A percentile compares a stretch with the other conserved stretches of the same genome.
Evolutionary conservation across 1,139 yeast species (phyloP).

Genomic region (Saccharomycopsis crataegensis): DNA sequence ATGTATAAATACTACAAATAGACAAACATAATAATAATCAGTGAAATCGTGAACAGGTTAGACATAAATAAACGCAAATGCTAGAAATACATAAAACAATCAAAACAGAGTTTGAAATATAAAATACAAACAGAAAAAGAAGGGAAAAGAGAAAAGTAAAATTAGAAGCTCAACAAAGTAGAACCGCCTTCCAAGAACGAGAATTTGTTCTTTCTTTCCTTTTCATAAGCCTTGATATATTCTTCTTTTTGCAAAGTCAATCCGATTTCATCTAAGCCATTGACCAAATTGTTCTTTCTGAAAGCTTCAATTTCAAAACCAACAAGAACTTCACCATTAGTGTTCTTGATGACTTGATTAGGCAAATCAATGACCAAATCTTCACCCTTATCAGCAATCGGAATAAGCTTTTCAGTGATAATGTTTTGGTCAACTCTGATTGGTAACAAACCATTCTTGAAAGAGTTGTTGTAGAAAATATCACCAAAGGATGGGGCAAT

Average conservation of each 20-base stretch:
- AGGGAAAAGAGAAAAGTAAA: background rate
- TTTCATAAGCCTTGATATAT: slow-evolving; percentile 66
- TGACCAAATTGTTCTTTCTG: slow-evolving; percentile 89
- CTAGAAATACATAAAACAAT: too few species aligned
- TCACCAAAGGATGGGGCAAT: slow-evolving; percentile 98
- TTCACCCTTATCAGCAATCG: slow-evolving; percentile 64
- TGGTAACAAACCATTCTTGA: slow-evolving; percentile 90
- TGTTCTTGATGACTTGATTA: slow-evolving; percentile 70
- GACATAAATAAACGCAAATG: too few species aligned
- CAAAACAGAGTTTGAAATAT: background rate
- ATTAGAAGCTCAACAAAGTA: slow-evolving; percentile 22
- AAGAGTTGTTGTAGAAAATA: slow-evolving; percentile 93
- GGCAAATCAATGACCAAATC: slow-evolving; percentile 78
- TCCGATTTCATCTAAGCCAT: slow-evolving; percentile 96
- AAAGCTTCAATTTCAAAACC: slow-evolving; percentile 82
- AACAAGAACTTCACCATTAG: slow-evolving; percentile 64
- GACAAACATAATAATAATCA: too few species aligned
- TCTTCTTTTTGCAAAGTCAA: slow-evolving; percentile 87
- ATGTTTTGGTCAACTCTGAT: slow-evolving; percentile 75
- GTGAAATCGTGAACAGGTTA: too few species aligned
- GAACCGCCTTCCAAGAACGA: slow-evolving; percentile 91
- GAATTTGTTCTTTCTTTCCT: slow-evolving; percentile 63
- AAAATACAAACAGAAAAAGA: background rate
- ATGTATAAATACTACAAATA: too few species aligned
- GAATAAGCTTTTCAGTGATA: slow-evolving; percentile 63